These are phyloP conservation scores for maize (Zea mays) DNA, from an alignment of 176 grass and related monocot genomes.

Conservation along the genomic window DNA sequence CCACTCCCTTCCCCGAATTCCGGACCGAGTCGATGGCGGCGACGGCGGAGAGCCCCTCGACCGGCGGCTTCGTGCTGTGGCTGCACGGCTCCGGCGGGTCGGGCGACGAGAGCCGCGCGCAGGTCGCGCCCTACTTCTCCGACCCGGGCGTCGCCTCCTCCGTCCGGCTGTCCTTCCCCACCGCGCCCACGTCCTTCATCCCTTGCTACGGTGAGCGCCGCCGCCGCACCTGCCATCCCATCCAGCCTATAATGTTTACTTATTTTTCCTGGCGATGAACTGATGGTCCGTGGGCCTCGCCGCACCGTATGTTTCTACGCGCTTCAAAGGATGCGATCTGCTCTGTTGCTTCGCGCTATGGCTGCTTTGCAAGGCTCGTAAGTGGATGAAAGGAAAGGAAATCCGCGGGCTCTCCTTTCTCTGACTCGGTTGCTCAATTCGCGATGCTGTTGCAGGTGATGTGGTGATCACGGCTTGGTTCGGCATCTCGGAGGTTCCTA, in stretches of 20 bases:
- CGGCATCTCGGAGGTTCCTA: conserved; percentile 41
- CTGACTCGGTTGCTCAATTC: neutral
- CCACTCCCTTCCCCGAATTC: neutral
- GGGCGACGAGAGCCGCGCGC: conserved; percentile 42
- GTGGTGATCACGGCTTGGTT: conserved; percentile 43
- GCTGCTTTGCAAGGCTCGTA: neutral
- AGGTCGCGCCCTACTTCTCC: conserved; percentile 50
- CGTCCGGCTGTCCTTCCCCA: conserved; percentile 57
- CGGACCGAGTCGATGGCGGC: conserved; percentile 3
- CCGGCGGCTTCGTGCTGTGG: conserved; percentile 47
- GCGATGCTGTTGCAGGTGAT: conserved; percentile 29
- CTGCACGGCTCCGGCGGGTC: conserved; percentile 57
- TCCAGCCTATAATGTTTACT: neutral
- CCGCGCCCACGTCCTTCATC: conserved; percentile 39
- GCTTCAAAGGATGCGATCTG: neutral
- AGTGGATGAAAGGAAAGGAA: neutral
- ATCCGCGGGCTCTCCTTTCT: neutral
- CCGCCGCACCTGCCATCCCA: neutral
- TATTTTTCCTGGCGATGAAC: neutral
- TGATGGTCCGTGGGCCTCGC: neutral
- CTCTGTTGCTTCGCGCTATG: conserved; percentile 1
- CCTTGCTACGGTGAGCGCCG: conserved; percentile 42
- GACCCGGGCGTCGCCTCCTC: conserved; percentile 28
- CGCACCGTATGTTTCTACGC: neutral
- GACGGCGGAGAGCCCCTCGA: neutral